These are phyloP conservation scores for Trichomonas tenax DNA, from an alignment of 208 protist genomes.

Conservation along the genomic window DNA sequence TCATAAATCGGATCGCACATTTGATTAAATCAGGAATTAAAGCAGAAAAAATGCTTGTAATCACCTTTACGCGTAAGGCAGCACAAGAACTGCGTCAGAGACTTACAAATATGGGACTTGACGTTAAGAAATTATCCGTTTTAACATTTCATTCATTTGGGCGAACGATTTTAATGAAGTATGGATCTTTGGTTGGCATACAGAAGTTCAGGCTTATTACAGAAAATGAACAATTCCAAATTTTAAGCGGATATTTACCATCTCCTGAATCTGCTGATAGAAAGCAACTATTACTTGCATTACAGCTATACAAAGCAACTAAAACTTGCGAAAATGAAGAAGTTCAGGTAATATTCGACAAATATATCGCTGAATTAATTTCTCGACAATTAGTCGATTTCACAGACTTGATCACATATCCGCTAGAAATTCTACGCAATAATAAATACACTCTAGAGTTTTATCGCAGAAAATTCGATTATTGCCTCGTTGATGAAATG, in stretches of 20 bases:
- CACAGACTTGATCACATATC: not conserved
- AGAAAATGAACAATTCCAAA: not conserved
- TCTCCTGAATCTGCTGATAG: not conserved
- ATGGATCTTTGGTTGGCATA: not conserved
- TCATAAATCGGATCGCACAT: not conserved
- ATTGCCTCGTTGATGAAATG: slow-evolving; percentile 19
- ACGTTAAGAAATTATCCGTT: not conserved
- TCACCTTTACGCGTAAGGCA: not conserved
- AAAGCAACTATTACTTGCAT: not conserved
- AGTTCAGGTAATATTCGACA: not conserved
- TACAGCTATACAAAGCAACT: not conserved
- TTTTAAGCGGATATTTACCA: not conserved
- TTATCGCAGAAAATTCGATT: not conserved
- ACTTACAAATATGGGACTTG: not conserved
- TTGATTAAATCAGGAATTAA: not conserved
- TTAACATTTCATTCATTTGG: slow-evolving; percentile 15
- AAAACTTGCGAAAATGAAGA: not conserved
- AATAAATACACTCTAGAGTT: not conserved
- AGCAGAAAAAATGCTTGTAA: not conserved
- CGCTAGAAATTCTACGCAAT: not conserved
- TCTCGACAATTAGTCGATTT: not conserved
- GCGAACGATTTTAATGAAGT: not conserved
- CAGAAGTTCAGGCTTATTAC: not conserved
- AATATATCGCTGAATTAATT: not conserved
- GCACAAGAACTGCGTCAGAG: not conserved